These are phyloP conservation scores for Blastobotrys persicus DNA, from an alignment of 1,139 yeast species.

Conservation along the genomic window DNA sequence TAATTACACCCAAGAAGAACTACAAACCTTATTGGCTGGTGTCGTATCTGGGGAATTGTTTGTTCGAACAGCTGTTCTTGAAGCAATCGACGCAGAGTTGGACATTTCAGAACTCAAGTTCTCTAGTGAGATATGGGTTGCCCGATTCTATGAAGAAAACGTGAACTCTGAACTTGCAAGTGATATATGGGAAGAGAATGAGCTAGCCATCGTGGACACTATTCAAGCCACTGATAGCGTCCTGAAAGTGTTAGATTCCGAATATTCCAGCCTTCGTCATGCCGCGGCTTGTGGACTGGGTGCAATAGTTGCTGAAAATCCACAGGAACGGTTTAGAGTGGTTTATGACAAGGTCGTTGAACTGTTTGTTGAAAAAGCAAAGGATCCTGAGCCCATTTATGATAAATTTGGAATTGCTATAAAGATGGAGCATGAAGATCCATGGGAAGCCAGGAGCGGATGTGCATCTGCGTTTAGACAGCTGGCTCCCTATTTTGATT, in stretches of 20 bases:
- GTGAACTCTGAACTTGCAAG: constrained; percentile 63
- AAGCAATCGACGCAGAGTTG: constrained; percentile 82
- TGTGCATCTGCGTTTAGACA: constrained; percentile 65
- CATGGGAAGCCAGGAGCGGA: constrained; percentile 85
- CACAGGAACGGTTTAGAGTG: constrained; percentile 35
- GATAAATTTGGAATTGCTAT: constrained; percentile 80
- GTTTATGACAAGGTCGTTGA: constrained; percentile 49
- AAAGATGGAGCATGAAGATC: constrained; percentile 64
- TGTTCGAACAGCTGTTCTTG: constrained; percentile 76
- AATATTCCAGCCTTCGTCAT: constrained; percentile 44
- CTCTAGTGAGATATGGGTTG: constrained; percentile 73
- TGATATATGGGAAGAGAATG: constrained; percentile 84
- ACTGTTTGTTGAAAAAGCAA: constrained; percentile 56
- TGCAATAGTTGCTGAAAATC: constrained; percentile 25
- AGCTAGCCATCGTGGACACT: constrained; percentile 47
- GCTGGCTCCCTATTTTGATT: constrained; percentile 49
- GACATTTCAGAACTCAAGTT: constrained; percentile 56
- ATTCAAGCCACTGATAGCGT: constrained; percentile 14
- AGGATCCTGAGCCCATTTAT: constrained; percentile 72
- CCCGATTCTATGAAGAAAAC: constrained; percentile 70
- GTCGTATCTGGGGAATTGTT: constrained; percentile 62
- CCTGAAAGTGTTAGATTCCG: constrained; percentile 23
- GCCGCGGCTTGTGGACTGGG: constrained; percentile 61
- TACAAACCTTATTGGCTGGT: constrained; percentile 56
- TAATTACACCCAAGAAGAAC: constrained; percentile 54